Conservation (phyloP, 2,329 filamentous ascomycete genomes). For the Helotiales sp. region DNA sequence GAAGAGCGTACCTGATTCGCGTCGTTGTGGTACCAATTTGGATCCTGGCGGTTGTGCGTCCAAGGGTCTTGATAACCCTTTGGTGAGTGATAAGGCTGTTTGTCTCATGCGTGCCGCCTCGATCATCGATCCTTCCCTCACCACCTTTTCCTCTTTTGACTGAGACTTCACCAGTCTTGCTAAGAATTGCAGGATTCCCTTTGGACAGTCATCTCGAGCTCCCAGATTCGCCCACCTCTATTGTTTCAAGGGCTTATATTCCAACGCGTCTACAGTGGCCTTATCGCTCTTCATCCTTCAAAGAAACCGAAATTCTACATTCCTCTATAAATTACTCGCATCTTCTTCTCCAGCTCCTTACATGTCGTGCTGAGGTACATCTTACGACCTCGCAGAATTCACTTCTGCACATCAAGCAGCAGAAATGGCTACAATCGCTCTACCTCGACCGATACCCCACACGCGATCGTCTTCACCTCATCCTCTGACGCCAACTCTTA, state of each 20-base stretch:
- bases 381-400: constrained; percentile 5
- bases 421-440: constrained; percentile 36
- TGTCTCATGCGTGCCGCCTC: neutral
- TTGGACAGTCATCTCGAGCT: neutral
- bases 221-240: neutral
- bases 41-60: neutral
- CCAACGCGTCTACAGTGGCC: neutral
- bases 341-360: constrained; percentile 6
- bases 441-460: constrained; percentile 33
- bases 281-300: constrained; percentile 7
- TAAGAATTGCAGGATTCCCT: neutral
- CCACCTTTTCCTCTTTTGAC: neutral
- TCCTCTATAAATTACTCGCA: constrained; percentile 1
- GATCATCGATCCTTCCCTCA: too few relatives aligned
- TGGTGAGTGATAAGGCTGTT: neutral
- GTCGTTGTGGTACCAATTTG: neutral
- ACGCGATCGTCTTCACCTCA: constrained; percentile 43
- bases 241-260: neutral
- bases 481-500: constrained; percentile 50
- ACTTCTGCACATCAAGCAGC: neutral
- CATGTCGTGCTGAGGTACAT: constrained; percentile 15
- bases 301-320: neutral
- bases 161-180: neutral
- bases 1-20: neutral
- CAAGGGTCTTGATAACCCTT: neutral